These are phyloP conservation scores for Plenodomus biglobosus DNA, from an alignment of 2,329 filamentous ascomycete species.

Conservation along the genomic window DNA sequence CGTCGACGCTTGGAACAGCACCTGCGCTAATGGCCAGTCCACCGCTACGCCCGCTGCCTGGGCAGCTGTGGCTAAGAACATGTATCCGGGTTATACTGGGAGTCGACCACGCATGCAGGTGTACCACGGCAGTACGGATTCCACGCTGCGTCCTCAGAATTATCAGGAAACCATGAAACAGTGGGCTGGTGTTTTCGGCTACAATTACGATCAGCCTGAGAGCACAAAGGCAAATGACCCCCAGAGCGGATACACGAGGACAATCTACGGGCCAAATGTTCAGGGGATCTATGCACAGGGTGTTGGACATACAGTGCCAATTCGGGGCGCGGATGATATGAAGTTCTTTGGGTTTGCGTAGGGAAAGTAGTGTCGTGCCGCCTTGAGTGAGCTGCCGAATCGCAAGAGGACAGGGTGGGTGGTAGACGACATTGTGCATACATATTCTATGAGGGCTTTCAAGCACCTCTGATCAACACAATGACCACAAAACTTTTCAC, in stretches of 20 bases:
- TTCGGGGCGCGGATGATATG: conserved; percentile 40
- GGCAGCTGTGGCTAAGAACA: conserved; percentile 51
- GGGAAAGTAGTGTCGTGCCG: too few species aligned
- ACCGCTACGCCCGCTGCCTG: conserved; percentile 52
- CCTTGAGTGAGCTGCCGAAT: background rate
- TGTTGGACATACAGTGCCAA: conserved; percentile 41
- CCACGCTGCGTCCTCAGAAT: conserved; percentile 55
- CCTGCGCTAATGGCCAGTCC: conserved; percentile 54
- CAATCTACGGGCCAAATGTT: conserved; percentile 31
- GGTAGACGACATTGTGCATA: too few species aligned
- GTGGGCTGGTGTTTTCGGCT: conserved; percentile 38
- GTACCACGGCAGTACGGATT: conserved; percentile 59
- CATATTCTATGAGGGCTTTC: too few species aligned
- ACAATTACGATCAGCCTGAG: conserved; percentile 37
- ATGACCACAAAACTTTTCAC: too few species aligned
- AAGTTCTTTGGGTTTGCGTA: conserved; percentile 37
- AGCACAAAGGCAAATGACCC: conserved; percentile 34
- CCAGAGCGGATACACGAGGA: conserved; percentile 36
- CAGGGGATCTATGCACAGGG: conserved; percentile 41
- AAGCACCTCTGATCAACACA: too few species aligned
- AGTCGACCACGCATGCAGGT: conserved; percentile 58
- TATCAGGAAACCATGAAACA: conserved; percentile 56
- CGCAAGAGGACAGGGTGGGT: background rate
- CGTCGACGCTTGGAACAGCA: conserved; percentile 54
- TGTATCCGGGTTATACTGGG: conserved; percentile 56